Percentiles rank a stretch among this genome's conserved stretches.
These are phyloP conservation scores for Rhynchospora tenuis DNA, from an alignment of 176 grass and related monocot species.

Conservation along the genomic window DNA sequence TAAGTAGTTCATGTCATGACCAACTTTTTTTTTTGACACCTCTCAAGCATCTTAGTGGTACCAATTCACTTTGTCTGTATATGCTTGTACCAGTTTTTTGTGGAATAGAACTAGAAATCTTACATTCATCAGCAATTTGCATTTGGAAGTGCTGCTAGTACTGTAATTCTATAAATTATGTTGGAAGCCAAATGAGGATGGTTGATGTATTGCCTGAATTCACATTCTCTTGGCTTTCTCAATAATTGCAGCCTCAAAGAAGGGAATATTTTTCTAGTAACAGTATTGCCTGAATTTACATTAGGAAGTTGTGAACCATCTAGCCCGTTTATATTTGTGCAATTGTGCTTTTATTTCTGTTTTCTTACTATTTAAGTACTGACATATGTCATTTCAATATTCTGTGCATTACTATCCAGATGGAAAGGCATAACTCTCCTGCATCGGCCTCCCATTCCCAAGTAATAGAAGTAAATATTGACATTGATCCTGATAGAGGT, in stretches of 20 bases:
- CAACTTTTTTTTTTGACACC: not conserved
- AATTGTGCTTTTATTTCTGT: not conserved
- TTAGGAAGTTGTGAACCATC: too few species aligned
- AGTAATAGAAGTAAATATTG: conserved; percentile 63
- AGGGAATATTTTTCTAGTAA: too few species aligned
- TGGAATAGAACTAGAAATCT: not conserved
- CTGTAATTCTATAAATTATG: not conserved
- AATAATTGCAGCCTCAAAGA: not conserved
- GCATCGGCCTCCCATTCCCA: conserved; percentile 10
- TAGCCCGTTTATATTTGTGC: too few species aligned
- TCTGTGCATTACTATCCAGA: conserved; percentile 45
- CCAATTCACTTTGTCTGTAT: not conserved
- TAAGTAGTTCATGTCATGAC: conserved; percentile 2
- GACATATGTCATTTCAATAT: not conserved
- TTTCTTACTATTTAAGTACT: not conserved
- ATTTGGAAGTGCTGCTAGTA: not conserved
- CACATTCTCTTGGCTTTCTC: not conserved
- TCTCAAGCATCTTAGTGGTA: not conserved
- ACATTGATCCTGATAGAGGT: conserved; percentile 29
- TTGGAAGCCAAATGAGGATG: not conserved
- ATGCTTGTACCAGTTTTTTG: not conserved
- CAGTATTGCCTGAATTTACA: too few species aligned
- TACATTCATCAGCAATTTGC: not conserved
- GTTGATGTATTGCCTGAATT: too few species aligned
- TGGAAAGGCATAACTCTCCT: conserved; percentile 41